Base-by-base conservation (phyloP, 345 rosid species). In the Gossypium bickii region DNA sequence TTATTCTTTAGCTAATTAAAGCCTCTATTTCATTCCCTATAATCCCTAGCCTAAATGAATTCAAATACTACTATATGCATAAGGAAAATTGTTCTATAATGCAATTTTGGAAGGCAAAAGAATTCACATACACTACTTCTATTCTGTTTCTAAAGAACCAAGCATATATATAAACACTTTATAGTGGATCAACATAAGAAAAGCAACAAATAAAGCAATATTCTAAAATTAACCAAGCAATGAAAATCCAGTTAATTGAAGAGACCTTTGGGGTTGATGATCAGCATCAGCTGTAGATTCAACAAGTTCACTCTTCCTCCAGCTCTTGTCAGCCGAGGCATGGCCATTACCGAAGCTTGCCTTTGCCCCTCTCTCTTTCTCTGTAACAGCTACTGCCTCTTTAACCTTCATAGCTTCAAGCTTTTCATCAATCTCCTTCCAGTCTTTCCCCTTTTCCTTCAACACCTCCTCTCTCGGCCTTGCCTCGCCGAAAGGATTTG, bases 381-480 rank as follows among this genome's bases (percentile, higher is more conserved):
- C 97, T 13, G 61, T 38, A 8, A 76, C 9, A 59, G 77, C 60
- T 4, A 78, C 74, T 3, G 52, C 29, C 11, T 88, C 92, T 78
- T 80, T 86, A 17, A 88, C 58, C 81, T 80, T 93, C 53, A 78
- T 74, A 10, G 86, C 77, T 72, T 82, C 93, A 13, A 95, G 80
- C 83, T 90, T 95, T 87, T 89, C 98, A 67, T 93, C 98, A 76
- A 93, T 91, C 88, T 91, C 97, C 76, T 93, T 95, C 92, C 90
- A 90, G 47, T 95, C 97, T 80, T 84, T 81, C 24, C 99, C 99
- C 76, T 95, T 90, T 89, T 90, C 93, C 55, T 92, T 93, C 85
- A 95, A 74, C 27, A 93, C 99, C 76, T 90, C 97, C 82, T 95
- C 99, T 47, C 99, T 89, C 0, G 99, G 99, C 79, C 99, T 91